Evolutionary conservation across 2,329 filamentous ascomycete genomes (phyloP), one percentile per base, ranked within the genome.

Genomic region (Penicillium sclerotiorum): DNA sequence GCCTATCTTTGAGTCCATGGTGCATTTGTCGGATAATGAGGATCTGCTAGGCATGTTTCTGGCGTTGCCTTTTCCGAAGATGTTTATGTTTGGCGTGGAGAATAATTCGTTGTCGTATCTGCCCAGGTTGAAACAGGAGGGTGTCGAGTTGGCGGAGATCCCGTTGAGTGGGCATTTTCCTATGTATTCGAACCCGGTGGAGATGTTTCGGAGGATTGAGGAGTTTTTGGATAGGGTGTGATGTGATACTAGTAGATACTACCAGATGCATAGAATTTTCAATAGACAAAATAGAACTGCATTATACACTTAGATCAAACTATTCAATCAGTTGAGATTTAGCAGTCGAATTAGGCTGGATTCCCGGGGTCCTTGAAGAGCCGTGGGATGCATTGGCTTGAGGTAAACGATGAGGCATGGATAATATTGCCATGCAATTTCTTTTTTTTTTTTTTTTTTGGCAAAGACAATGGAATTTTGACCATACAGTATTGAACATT

Each of bases 101-200:
- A 63, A 56, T 42, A 30, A 49, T 1, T 52, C 47, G 0, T 30
- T 64, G 9, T 63, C 59, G 11, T 64, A 63, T 56, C 35, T 65
- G 20, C 13, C 41, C 1, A 41, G 23, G 15, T 50, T 64, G 30
- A 33, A 44, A 36, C 43, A 47, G 25, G 50, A 52, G 3, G 55
- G 54, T 0, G 53, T 64, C 1, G 61, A 61, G 22, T 45, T 65
- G 47, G 61, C 60, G 8, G 39, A 59, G 44, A 63, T 65, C 30
- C 20, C 44, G 12, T 37, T 47, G 8, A 55, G 58, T 46, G 62
- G 61, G 2, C 61, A 64, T 53, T 63, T 63, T 27, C 61, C 60
- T 4, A 64, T 64, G 62, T 64, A 64, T 51, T 61, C 61, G 2
- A 63, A 63, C 18, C 62, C 61, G 8, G 41, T 59, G n/a, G 62